phyloP scores from a whole-genome alignment of 148 eudicot species.

The Vaccinium macrocarpon region DNA sequence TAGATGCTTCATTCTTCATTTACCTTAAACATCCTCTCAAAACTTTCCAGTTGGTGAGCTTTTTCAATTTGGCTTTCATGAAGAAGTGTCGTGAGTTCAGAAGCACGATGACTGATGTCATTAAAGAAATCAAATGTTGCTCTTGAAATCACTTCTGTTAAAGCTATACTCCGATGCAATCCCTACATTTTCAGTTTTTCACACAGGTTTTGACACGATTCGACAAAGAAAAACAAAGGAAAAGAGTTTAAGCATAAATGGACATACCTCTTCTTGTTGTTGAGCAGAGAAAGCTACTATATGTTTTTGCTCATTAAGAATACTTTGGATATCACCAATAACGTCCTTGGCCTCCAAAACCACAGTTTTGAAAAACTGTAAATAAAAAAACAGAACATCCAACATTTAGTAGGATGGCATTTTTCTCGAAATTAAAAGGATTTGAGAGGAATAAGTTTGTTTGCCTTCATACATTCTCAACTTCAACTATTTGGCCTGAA shows the following conservation, averaged over 20 bases:
- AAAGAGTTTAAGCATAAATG: neutral
- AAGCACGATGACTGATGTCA: constrained; percentile 51
- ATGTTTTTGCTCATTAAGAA: constrained; percentile 51
- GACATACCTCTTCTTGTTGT: constrained; percentile 71
- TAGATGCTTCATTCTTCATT: neutral
- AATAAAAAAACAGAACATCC: neutral
- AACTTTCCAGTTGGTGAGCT: constrained; percentile 36
- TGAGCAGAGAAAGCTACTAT: constrained; percentile 55
- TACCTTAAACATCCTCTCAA: constrained; percentile 75
- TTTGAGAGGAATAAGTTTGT: neutral
- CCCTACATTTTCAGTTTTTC: constrained; percentile 61
- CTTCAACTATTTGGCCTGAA: constrained; percentile 37
- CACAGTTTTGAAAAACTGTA: constrained; percentile 54
- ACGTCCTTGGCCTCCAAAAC: constrained; percentile 61
- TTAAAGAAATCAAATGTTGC: constrained; percentile 58
- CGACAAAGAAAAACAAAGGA: neutral
- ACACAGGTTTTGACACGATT: neutral
- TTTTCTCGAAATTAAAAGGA: neutral
- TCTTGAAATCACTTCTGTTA: constrained; percentile 55
- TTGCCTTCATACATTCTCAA: constrained; percentile 54
- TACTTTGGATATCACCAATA: constrained; percentile 39
- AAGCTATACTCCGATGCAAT: constrained; percentile 54
- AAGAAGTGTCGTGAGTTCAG: constrained; percentile 46
- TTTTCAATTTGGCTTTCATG: constrained; percentile 51
- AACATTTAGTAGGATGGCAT: constrained; percentile 2